Evolutionary conservation across 495 filamentous ascomycete species (phyloP).

Genomic region (Penicillium roqueforti): DNA sequence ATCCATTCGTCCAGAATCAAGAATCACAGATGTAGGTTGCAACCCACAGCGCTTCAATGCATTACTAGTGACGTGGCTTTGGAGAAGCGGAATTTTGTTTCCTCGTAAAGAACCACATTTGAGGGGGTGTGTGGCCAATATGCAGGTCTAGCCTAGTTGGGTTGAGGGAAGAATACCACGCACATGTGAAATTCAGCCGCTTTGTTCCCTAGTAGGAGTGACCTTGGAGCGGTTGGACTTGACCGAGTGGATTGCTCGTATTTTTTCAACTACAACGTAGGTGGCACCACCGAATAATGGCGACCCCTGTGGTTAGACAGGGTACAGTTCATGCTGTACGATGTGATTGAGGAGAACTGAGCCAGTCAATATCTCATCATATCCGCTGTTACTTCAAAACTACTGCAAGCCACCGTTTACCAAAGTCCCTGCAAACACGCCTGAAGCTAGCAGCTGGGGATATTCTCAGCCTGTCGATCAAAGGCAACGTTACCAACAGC

Average conservation of each 20-base stretch:
- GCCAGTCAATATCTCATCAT: background rate
- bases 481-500: slow-evolving; percentile 4
- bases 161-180: background rate
- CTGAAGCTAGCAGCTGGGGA: background rate
- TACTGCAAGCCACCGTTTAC: background rate
- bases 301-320: background rate
- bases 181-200: background rate
- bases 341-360: background rate
- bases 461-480: slow-evolving; percentile 10
- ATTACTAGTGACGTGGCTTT: background rate
- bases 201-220: background rate
- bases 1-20: background rate
- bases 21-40: background rate
- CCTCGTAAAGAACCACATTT: background rate
- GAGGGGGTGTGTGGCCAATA: background rate
- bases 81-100: no score
- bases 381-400: slow-evolving; percentile 1
- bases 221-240: no score
- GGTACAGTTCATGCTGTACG: background rate
- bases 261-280: background rate
- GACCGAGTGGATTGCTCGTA: background rate
- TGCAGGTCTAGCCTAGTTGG: background rate
- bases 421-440: background rate
- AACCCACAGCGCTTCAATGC: background rate
- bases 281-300: background rate